Percentiles rank a stretch among this genome's conserved stretches.
These are phyloP conservation scores for Tetracladium maxilliforme DNA, from an alignment of 2,329 filamentous ascomycete genomes.

Conservation along the genomic window DNA sequence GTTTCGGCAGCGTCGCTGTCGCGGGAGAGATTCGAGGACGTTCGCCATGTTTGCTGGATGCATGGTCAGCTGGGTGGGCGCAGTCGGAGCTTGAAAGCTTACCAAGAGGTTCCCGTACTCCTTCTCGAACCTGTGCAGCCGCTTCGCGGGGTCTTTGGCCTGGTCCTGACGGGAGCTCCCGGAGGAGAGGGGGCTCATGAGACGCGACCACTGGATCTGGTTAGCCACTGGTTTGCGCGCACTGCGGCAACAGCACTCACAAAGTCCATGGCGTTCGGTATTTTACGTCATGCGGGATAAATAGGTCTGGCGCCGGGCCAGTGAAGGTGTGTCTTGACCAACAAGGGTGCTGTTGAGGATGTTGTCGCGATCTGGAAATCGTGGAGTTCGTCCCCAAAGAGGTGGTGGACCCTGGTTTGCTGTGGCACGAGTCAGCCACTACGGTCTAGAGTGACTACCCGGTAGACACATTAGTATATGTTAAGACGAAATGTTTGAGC, in stretches of 20 bases:
- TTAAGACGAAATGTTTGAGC: no score
- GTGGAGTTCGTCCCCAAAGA: no score
- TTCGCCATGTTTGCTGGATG: constrained; percentile 41
- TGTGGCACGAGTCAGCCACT: no score
- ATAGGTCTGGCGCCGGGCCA: no score
- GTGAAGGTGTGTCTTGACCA: no score
- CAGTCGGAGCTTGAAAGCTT: constrained; percentile 3
- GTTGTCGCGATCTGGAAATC: no score
- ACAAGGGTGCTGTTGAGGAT: no score
- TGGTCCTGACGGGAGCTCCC: constrained; percentile 36
- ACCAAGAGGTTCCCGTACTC: constrained; percentile 50
- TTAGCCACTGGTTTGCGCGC: not conserved
- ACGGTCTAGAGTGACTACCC: no score
- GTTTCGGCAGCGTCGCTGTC: constrained; percentile 48
- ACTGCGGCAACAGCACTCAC: constrained; percentile 20
- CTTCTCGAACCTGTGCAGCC: constrained; percentile 51
- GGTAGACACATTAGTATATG: no score
- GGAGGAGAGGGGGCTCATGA: constrained; percentile 47
- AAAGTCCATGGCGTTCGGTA: constrained; percentile 42
- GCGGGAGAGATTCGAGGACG: constrained; percentile 40
- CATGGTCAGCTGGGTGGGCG: constrained; percentile 3
- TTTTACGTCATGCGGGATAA: no score
- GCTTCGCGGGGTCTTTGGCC: constrained; percentile 46
- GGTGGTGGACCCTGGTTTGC: no score
- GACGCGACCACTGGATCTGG: constrained; percentile 44